phyloP scores from a whole-genome alignment of 768 basidiomycete genomes.

The Austroboletus eburneus region DNA sequence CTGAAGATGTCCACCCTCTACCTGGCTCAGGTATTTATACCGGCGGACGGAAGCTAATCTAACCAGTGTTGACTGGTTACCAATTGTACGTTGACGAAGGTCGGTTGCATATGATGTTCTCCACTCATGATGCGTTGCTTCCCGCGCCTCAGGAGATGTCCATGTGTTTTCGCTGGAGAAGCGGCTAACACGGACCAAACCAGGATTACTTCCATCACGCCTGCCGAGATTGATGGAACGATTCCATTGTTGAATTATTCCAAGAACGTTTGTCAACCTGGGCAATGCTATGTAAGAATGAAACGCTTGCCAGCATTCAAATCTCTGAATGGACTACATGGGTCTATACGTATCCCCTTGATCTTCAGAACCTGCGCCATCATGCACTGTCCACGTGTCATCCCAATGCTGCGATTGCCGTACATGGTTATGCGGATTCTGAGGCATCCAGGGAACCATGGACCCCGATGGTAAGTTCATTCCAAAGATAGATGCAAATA shows the following conservation, averaged over 20 bases:
- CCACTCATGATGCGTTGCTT: not conserved
- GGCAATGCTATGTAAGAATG: not conserved
- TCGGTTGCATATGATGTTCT: not conserved
- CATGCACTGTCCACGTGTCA: constrained; percentile 38
- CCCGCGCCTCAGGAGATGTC: not conserved
- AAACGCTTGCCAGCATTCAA: constrained; percentile 16
- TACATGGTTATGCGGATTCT: constrained; percentile 9
- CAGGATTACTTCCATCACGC: too few species aligned
- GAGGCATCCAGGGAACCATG: constrained; percentile 22
- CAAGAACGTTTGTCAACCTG: not conserved
- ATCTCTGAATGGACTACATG: constrained; percentile 20
- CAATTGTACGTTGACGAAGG: not conserved
- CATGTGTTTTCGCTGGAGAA: not conserved
- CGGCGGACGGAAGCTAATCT: not conserved
- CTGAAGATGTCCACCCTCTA: not conserved
- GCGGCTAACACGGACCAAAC: not conserved
- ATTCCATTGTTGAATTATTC: not conserved
- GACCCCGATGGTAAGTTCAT: constrained; percentile 33
- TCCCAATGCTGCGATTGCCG: constrained; percentile 25
- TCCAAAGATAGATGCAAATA: constrained; percentile 67
- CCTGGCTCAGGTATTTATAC: constrained; percentile 15
- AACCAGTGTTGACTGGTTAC: not conserved
- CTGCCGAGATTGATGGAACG: not conserved
- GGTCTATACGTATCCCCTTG: constrained; percentile 26
- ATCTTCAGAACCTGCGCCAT: constrained; percentile 20